phyloP scores from a whole-genome alignment of 139 green algal genomes.

The Gonium pectorale region DNA sequence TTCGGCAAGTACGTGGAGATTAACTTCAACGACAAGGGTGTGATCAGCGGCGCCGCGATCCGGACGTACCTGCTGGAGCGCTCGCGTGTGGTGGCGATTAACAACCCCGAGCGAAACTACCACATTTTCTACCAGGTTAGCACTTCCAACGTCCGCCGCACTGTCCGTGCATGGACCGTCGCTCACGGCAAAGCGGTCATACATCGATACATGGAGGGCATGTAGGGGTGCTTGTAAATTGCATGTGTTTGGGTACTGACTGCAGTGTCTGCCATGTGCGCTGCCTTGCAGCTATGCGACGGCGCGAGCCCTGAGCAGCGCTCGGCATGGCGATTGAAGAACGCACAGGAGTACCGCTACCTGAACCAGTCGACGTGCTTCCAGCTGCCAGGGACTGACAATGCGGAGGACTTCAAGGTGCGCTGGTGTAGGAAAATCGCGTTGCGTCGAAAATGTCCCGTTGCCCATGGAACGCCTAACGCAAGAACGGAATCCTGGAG shows the following conservation, averaged over 20 bases:
- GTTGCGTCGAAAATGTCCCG: no score
- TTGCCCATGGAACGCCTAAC: no score
- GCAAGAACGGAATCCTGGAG: no score
- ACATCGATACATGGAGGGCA: no score
- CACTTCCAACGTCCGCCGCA: no score
- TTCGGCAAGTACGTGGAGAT: conserved; percentile 99
- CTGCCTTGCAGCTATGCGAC: conserved; percentile 91
- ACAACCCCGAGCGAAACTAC: conserved; percentile 97
- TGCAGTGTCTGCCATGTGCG: no score
- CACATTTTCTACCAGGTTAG: conserved; percentile 98
- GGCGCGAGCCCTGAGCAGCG: conserved; percentile 84
- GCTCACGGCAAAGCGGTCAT: no score
- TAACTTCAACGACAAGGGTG: conserved; percentile 91
- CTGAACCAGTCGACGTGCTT: conserved; percentile 92
- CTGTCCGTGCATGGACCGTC: no score
- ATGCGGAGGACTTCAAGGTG: conserved; percentile 93
- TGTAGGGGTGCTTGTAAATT: no score
- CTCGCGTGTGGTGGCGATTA: conserved; percentile 91
- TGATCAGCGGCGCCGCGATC: conserved; percentile 91
- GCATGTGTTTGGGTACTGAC: not conserved
- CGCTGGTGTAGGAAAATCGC: not conserved
- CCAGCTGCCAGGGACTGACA: conserved; percentile 85
- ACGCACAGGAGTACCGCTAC: conserved; percentile 85
- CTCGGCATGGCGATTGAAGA: conserved; percentile 70
- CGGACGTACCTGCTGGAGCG: conserved; percentile 98